Percentiles rank a stretch among this genome's conserved stretches.
phyloP scores from a whole-genome alignment of 371 early-diverging fungal genomes.

The Apophysomyces ossiformis region DNA sequence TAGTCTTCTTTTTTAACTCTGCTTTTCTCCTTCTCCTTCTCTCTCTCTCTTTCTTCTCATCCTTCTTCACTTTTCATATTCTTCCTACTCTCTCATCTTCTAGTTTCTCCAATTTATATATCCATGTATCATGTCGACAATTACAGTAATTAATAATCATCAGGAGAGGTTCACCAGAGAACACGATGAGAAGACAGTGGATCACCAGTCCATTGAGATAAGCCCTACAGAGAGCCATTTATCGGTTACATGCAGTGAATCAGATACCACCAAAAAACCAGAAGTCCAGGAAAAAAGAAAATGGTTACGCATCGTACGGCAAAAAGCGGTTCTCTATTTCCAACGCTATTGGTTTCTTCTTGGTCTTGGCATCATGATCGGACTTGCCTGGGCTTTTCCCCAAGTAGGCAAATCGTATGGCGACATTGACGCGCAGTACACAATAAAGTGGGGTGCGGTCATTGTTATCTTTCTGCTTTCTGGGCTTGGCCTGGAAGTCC shows the following conservation, averaged over 20 bases:
- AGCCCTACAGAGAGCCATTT: not conserved
- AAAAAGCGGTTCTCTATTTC: not conserved
- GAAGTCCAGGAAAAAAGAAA: not conserved
- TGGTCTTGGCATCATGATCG: conserved; percentile 69
- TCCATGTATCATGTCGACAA: not conserved
- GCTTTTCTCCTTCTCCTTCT: not conserved
- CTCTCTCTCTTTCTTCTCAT: not conserved
- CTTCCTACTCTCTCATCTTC: not conserved
- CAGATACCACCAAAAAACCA: not conserved
- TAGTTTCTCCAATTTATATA: not conserved
- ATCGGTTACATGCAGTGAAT: not conserved
- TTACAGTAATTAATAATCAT: not conserved
- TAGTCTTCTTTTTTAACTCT: not conserved
- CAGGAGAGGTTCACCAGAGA: not conserved
- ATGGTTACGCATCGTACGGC: not conserved
- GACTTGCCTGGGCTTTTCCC: conserved; percentile 69
- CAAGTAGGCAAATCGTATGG: conserved; percentile 66
- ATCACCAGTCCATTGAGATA: conserved; percentile 4
- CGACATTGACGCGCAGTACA: conserved; percentile 64
- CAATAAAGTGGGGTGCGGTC: conserved; percentile 72
- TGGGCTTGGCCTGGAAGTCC: conserved; percentile 69
- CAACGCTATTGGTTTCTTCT: conserved; percentile 58
- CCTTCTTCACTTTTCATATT: not conserved
- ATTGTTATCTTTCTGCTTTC: conserved; percentile 75
- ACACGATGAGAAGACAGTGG: not conserved